phyloP scores from a whole-genome alignment of 331 rosid species.

The Cydonia oblonga region DNA sequence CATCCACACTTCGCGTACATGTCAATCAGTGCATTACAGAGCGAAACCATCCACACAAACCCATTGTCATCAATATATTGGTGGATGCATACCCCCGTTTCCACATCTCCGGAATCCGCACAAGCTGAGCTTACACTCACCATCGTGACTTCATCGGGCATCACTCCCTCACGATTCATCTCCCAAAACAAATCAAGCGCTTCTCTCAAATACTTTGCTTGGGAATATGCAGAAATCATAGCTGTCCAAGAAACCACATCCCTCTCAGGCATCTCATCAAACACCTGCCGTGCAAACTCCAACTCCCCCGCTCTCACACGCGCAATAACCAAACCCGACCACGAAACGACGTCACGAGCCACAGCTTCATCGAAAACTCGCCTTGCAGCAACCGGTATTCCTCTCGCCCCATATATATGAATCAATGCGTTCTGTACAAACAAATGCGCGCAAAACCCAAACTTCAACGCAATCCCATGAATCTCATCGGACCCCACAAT shows the following conservation, averaged over 20 bases:
- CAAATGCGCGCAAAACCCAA: slow-evolving; percentile 35
- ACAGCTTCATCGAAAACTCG: slow-evolving; percentile 36
- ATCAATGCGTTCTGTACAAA: slow-evolving; percentile 46
- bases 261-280: slow-evolving; percentile 64
- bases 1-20: slow-evolving; percentile 38
- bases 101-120: slow-evolving; percentile 34
- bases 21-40: slow-evolving; percentile 45
- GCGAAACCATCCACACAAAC: slow-evolving; percentile 48
- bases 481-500: slow-evolving; percentile 21
- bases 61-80: slow-evolving; percentile 35
- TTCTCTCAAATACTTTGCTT: slow-evolving; percentile 28
- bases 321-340: slow-evolving; percentile 63
- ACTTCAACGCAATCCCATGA: slow-evolving; percentile 38
- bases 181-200: slow-evolving; percentile 47
- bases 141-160: slow-evolving; percentile 63
- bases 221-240: slow-evolving; percentile 55
- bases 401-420: slow-evolving; percentile 40
- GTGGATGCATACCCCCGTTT: slow-evolving; percentile 47
- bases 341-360: slow-evolving; percentile 42
- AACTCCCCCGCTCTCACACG: slow-evolving; percentile 48
- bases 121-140: slow-evolving; percentile 66
- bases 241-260: slow-evolving; percentile 74
- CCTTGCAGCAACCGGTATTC: slow-evolving; percentile 22
- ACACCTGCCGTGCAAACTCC: slow-evolving; percentile 37
- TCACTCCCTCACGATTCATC: slow-evolving; percentile 38